Evolutionary conservation across 441 rosid genomes (phyloP).

Genomic region (Melastoma candidum): DNA sequence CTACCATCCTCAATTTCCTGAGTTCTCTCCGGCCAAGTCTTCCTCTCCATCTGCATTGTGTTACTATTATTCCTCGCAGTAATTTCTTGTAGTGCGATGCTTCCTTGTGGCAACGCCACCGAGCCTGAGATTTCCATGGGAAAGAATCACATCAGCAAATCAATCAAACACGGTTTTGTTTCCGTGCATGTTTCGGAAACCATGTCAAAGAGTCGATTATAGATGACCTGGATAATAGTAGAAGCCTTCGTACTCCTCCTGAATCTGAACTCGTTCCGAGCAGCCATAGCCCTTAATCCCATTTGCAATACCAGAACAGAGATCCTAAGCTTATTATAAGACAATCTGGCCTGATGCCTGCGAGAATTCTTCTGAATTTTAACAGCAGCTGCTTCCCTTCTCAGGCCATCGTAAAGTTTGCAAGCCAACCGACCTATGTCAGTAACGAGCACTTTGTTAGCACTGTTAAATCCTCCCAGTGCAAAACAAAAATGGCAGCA

Average conservation of each 20-base stretch:
- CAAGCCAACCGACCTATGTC: conserved; percentile 71
- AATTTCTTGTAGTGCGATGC: conserved; percentile 61
- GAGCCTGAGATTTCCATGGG: conserved; percentile 40
- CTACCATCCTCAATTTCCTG: conserved; percentile 84
- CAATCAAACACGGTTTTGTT: not conserved
- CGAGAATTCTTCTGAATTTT: conserved; percentile 82
- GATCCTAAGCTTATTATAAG: conserved; percentile 51
- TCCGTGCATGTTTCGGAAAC: not conserved
- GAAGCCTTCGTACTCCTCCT: conserved; percentile 70
- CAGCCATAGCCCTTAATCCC: conserved; percentile 72
- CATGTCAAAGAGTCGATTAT: conserved; percentile 7
- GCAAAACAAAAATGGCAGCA: not conserved
- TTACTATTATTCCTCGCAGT: conserved; percentile 51
- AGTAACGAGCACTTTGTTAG: conserved; percentile 9
- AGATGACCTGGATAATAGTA: conserved; percentile 58
- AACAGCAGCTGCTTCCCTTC: conserved; percentile 64
- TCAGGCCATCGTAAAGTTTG: conserved; percentile 39
- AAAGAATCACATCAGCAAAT: not conserved
- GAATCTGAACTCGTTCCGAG: conserved; percentile 69
- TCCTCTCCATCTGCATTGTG: conserved; percentile 96
- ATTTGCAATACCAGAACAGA: conserved; percentile 65
- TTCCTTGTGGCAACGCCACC: conserved; percentile 69
- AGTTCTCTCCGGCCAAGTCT: conserved; percentile 71
- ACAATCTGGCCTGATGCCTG: conserved; percentile 45
- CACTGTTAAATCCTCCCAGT: not conserved